These are phyloP conservation scores for Nicotiana rustica DNA, from an alignment of 305 asterid species.

Conservation along the genomic window DNA sequence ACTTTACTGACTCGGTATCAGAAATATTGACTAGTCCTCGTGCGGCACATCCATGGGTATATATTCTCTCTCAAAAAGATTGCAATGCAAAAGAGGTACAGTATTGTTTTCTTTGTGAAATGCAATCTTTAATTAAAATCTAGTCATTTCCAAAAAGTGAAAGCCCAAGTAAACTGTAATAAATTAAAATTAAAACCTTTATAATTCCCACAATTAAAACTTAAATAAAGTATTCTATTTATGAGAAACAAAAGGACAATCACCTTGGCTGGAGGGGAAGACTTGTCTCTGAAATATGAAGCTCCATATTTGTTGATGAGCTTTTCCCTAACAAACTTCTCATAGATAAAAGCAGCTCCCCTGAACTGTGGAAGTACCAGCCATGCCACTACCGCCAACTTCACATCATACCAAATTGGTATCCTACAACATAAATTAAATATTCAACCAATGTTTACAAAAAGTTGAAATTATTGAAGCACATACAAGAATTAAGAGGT, in stretches of 20 bases:
- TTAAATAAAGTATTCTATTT: no score
- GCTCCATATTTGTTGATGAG: constrained; percentile 58
- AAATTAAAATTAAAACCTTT: no score
- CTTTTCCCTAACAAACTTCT: constrained; percentile 69
- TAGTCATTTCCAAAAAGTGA: no score
- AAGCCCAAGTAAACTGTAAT: no score
- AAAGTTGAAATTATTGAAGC: no score
- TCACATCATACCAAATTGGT: constrained; percentile 79
- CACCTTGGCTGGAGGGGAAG: background rate
- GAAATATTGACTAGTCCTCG: background rate
- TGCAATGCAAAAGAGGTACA: no score
- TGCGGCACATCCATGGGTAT: background rate
- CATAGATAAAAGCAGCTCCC: constrained; percentile 80
- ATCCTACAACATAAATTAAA: constrained; percentile 49
- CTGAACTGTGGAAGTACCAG: constrained; percentile 72
- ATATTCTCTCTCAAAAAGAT: no score
- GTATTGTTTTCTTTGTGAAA: no score
- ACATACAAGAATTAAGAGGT: background rate
- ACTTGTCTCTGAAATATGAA: constrained; percentile 17
- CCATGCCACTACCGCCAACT: constrained; percentile 74
- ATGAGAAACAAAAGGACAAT: background rate
- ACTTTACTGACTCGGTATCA: background rate
- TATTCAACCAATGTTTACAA: no score
- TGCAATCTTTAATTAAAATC: no score
- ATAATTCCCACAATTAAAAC: no score